phyloP scores from a whole-genome alignment of 495 filamentous ascomycete genomes.

The Neurospora intermedia region DNA sequence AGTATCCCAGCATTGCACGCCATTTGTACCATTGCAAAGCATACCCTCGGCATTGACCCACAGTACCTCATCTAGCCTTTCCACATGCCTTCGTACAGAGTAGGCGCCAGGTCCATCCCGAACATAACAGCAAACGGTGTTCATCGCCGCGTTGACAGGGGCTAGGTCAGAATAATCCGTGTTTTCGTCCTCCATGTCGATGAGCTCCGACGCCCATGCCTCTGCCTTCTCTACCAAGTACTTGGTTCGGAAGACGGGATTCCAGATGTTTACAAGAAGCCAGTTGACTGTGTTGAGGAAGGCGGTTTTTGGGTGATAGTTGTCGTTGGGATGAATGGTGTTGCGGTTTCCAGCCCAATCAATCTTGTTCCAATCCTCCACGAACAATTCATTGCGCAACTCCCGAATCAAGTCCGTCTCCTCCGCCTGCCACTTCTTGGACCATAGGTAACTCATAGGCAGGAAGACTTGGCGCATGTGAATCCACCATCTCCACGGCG shows the following conservation, averaged over 20 bases:
- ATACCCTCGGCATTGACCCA: conserved; percentile 92
- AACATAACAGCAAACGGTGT: conserved; percentile 72
- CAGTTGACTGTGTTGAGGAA: conserved; percentile 67
- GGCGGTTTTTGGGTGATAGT: conserved; percentile 88
- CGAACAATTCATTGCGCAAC: conserved; percentile 76
- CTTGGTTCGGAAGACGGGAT: conserved; percentile 55
- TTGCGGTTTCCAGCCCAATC: conserved; percentile 71
- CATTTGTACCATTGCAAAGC: conserved; percentile 92
- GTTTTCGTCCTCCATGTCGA: conserved; percentile 81
- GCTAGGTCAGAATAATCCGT: conserved; percentile 80
- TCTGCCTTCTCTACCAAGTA: conserved; percentile 55
- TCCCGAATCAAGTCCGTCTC: conserved; percentile 58
- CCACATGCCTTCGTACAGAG: conserved; percentile 65
- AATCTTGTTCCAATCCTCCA: conserved; percentile 66
- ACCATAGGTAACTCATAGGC: conserved; percentile 85
- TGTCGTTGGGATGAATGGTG: conserved; percentile 66
- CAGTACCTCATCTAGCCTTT: conserved; percentile 73
- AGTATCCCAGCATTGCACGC: conserved; percentile 95
- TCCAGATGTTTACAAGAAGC: conserved; percentile 65
- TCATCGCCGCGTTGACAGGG: conserved; percentile 84
- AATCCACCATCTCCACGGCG: conserved; percentile 98
- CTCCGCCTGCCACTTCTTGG: conserved; percentile 61
- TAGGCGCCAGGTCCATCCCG: conserved; percentile 69
- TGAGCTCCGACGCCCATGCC: conserved; percentile 57
- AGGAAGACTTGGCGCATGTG: conserved; percentile 91